Base-by-base conservation (phyloP, 1,139 yeast genomes). In the Eremothecium cymbalariae region DNA sequence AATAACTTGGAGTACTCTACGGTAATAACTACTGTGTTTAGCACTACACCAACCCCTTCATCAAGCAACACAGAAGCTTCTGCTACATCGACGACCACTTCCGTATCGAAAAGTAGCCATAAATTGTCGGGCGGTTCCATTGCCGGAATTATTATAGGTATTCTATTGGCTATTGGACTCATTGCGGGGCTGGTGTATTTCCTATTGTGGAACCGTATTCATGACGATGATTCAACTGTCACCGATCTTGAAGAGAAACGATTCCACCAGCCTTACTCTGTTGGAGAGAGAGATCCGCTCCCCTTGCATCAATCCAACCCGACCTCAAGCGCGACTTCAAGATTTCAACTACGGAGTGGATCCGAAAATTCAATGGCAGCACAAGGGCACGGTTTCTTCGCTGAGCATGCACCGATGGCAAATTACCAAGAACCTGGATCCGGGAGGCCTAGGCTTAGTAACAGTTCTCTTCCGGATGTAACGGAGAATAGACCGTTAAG, bases 61-160 rank as follows among this genome's bases (percentile, higher is more conserved):
- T 28, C 33, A 14, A 22, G 37, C 32, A 26, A 28, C 26, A n/a
- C 34, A 11, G 15, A 32, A 31, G 12, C 28, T 21, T 9, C 34
- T 8, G 8, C 35, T 16, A 14, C 36, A 8, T 30, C 43, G n/a
- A 21, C 22, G 8, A 12, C 18, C 24, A 13, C 25, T 12, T 38
- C 35, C 19, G 27, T 35, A 6, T 20, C 23, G 4, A n/a, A n/a
- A 4, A n/a, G 11, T 4, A n/a, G 9, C 11, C 11, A 17, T n/a
- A n/a, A n/a, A n/a, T 42, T 74, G 25, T 65, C 75, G 5, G 67
- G 70, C 5, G 90, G 90, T 15, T 78, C 78, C n/a, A 76, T 77
- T 44, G 86, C 80, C 1, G 88, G 86, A 31, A 72, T 77, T 8
- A 83, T 73, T 2, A 67, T 79, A 32, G 86, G 86, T n/a, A 63